phyloP scores from a whole-genome alignment of 1,139 yeast genomes.

The Candida smagusa region DNA sequence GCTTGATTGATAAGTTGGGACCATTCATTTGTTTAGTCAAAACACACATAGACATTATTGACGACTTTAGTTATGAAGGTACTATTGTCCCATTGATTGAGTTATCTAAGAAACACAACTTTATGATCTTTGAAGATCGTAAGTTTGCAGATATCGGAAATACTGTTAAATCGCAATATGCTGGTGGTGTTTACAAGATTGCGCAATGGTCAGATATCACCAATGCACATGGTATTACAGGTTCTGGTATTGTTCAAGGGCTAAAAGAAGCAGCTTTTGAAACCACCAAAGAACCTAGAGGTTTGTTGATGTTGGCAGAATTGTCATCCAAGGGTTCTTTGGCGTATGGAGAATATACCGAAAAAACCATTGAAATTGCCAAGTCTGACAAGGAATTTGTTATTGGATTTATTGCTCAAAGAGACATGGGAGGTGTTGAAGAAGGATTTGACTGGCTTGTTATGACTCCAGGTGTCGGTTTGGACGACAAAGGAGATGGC shows the following conservation, averaged over 20 bases:
- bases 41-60: conserved; percentile 91
- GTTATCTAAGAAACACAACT: conserved; percentile 73
- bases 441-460: conserved; percentile 92
- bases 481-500: conserved; percentile 95
- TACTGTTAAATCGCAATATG: conserved; percentile 90
- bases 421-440: conserved; percentile 76
- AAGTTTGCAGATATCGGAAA: conserved; percentile 99
- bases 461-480: conserved; percentile 98
- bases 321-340: conserved; percentile 89
- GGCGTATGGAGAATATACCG: conserved; percentile 89
- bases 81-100: conserved; percentile 73
- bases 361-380: conserved; percentile 85
- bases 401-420: conserved; percentile 94
- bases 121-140: conserved; percentile 90
- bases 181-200: conserved; percentile 84
- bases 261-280: conserved; percentile 80
- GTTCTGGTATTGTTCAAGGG: conserved; percentile 89
- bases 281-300: conserved; percentile 66
- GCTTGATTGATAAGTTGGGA: conserved; percentile 74
- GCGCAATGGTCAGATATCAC: conserved; percentile 96
- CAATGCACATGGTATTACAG: conserved; percentile 97
- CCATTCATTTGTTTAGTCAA: conserved; percentile 90
- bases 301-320: conserved; percentile 92
- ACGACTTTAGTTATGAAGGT: conserved; percentile 78
- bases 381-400: conserved; percentile 83